phyloP scores from a whole-genome alignment of 371 early-diverging fungal species.

The Haplosporangium sp. region DNA sequence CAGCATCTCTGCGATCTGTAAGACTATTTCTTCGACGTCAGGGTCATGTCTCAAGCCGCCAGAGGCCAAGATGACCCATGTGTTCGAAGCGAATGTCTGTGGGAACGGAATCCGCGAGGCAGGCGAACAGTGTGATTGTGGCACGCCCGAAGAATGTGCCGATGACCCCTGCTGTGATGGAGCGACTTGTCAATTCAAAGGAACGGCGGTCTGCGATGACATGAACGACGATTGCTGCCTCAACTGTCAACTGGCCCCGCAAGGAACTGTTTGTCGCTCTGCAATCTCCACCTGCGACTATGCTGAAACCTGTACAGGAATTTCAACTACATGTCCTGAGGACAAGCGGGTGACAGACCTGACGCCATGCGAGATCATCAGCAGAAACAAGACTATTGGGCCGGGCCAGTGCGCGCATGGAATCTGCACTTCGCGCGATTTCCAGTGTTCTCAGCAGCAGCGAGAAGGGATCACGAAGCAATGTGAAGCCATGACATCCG shows the following conservation, averaged over 20 bases:
- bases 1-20: conserved; percentile 77
- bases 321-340: conserved; percentile 74
- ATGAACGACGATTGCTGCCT: conserved; percentile 84
- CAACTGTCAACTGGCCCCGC: conserved; percentile 73
- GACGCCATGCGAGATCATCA: conserved; percentile 61
- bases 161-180: conserved; percentile 84
- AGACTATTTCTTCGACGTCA: conserved; percentile 49
- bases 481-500: conserved; percentile 61
- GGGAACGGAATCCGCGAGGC: conserved; percentile 94
- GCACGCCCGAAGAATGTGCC: conserved; percentile 71
- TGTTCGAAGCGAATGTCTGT: conserved; percentile 66
- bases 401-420: conserved; percentile 81
- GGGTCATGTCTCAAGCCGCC: conserved; percentile 64
- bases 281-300: conserved; percentile 82
- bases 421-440: conserved; percentile 85
- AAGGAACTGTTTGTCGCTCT: conserved; percentile 74
- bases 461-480: conserved; percentile 51
- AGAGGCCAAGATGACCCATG: conserved; percentile 46
- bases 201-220: conserved; percentile 73
- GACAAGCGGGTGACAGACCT: conserved; percentile 77
- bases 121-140: conserved; percentile 95
- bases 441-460: conserved; percentile 67
- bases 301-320: conserved; percentile 81
- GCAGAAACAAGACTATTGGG: conserved; percentile 8
- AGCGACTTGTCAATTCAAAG: conserved; percentile 79